Percentiles rank a stretch among this genome's conserved stretches.
Evolutionary conservation across 2,329 filamentous ascomycete species (phyloP).

Genomic region (Epichloe elymi): DNA sequence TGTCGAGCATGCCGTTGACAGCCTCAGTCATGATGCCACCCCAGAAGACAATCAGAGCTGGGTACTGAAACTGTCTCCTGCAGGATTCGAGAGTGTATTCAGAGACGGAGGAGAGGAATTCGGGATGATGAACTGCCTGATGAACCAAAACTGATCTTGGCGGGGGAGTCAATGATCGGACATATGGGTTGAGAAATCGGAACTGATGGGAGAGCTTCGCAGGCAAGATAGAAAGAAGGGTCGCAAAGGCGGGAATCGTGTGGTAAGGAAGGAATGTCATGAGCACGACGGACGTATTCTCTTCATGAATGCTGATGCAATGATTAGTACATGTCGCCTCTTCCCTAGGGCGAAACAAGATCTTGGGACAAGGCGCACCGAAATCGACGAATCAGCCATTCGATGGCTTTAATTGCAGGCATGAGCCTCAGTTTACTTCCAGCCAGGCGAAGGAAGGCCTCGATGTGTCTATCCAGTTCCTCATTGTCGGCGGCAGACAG

Average conservation of each 20-base stretch:
- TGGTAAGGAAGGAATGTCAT: slow-evolving; percentile 91
- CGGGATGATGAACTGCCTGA: slow-evolving; percentile 63
- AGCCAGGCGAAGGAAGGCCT: slow-evolving; percentile 70
- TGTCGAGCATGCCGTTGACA: slow-evolving; percentile 69
- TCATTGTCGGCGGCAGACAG: slow-evolving; percentile 73
- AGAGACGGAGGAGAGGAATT: slow-evolving; percentile 66
- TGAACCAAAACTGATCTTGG: slow-evolving; percentile 75
- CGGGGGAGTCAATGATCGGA: slow-evolving; percentile 64
- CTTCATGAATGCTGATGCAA: slow-evolving; percentile 63
- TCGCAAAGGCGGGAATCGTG: slow-evolving; percentile 69
- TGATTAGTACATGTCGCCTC: slow-evolving; percentile 2
- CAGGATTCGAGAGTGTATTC: slow-evolving; percentile 65
- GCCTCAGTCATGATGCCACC: slow-evolving; percentile 77
- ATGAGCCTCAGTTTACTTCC: slow-evolving; percentile 67
- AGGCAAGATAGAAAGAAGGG: slow-evolving; percentile 77
- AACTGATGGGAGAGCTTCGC: slow-evolving; percentile 60
- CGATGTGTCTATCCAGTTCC: slow-evolving; percentile 64
- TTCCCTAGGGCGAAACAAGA: neutral
- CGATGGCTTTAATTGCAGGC: slow-evolving; percentile 79
- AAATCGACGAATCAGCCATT: slow-evolving; percentile 90
- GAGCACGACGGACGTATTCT: slow-evolving; percentile 67
- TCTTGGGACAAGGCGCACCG: slow-evolving; percentile 37
- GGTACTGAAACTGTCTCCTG: slow-evolving; percentile 57
- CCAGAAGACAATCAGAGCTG: slow-evolving; percentile 79
- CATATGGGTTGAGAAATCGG: slow-evolving; percentile 77